Conservation (phyloP, 2,329 filamentous ascomycete species). For the Furcasterigmium sp. region DNA sequence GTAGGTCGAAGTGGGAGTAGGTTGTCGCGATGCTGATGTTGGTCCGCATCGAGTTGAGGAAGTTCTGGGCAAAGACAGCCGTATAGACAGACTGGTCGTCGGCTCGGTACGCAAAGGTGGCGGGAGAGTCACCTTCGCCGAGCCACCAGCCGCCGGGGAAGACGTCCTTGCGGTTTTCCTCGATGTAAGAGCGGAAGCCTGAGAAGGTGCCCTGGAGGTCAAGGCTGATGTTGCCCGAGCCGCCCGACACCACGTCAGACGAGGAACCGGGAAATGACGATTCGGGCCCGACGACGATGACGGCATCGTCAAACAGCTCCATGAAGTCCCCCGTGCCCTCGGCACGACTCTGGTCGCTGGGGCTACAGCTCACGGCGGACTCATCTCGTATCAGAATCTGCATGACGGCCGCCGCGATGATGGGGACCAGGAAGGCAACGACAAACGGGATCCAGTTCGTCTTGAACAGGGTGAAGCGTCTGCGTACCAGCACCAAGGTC, state of each 20-base stretch:
- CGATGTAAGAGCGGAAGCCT: conserved; percentile 64
- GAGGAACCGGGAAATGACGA: conserved; percentile 9
- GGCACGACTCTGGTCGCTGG: conserved; percentile 39
- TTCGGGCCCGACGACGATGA: conserved; percentile 17
- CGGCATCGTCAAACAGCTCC: conserved; percentile 13
- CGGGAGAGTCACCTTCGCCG: conserved; percentile 50
- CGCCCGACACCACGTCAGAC: conserved; percentile 5
- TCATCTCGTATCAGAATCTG: conserved; percentile 67
- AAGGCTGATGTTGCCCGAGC: conserved; percentile 9
- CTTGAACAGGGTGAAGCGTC: conserved; percentile 71
- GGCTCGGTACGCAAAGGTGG: conserved; percentile 67
- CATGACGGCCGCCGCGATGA: conserved; percentile 74
- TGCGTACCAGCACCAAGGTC: conserved; percentile 68
- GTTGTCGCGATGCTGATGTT: conserved; percentile 65
- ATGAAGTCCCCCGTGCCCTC: conserved; percentile 22
- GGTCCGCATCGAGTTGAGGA: conserved; percentile 59
- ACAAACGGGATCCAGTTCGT: conserved; percentile 73
- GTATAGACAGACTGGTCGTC: conserved; percentile 51
- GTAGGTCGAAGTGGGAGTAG: conserved; percentile 71
- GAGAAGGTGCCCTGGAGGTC: conserved; percentile 45
- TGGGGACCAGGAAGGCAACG: conserved; percentile 70
- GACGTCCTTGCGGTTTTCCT: conserved; percentile 58
- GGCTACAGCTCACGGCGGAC: conserved; percentile 44
- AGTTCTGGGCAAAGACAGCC: conserved; percentile 59
- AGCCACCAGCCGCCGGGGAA: conserved; percentile 79